Evolutionary conservation across 805 yeast genomes (phyloP).

Genomic region (Ogataea degrootiae): DNA sequence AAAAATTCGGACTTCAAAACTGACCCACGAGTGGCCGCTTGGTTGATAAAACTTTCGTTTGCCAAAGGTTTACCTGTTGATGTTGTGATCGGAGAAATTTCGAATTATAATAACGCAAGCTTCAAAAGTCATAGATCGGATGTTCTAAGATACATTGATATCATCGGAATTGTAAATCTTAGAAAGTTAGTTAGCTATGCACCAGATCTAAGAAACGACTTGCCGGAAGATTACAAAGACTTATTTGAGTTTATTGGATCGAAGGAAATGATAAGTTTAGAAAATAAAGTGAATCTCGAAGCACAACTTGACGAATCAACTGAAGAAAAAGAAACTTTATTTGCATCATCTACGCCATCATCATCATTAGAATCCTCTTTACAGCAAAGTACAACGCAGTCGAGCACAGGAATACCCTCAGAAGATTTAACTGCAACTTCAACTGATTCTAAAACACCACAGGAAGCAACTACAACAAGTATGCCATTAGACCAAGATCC

Average conservation of each 20-base stretch:
- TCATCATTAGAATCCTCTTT: too few species aligned
- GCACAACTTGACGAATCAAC: background rate
- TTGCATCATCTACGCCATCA: too few species aligned
- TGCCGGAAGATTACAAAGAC: constrained; percentile 23
- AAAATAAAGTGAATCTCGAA: background rate
- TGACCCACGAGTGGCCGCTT: constrained; percentile 27
- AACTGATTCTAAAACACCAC: background rate
- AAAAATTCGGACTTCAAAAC: constrained; percentile 15
- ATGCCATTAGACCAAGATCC: constrained; percentile 18
- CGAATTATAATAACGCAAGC: constrained; percentile 10
- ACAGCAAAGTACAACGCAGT: too few species aligned
- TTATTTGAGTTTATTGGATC: constrained; percentile 12
- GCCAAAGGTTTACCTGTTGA: constrained; percentile 16
- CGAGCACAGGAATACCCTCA: background rate
- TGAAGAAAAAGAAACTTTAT: background rate
- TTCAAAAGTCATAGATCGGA: constrained; percentile 27
- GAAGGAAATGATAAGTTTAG: background rate
- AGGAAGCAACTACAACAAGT: background rate
- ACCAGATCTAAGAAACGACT: constrained; percentile 19
- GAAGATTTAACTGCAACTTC: background rate
- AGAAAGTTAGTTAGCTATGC: constrained; percentile 31
- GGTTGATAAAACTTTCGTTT: constrained; percentile 24
- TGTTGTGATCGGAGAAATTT: constrained; percentile 15
- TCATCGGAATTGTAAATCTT: constrained; percentile 41
- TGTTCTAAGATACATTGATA: constrained; percentile 39